Base-by-base conservation (phyloP, 768 basidiomycete genomes). In the Porpolomopsis calyptriformis region DNA sequence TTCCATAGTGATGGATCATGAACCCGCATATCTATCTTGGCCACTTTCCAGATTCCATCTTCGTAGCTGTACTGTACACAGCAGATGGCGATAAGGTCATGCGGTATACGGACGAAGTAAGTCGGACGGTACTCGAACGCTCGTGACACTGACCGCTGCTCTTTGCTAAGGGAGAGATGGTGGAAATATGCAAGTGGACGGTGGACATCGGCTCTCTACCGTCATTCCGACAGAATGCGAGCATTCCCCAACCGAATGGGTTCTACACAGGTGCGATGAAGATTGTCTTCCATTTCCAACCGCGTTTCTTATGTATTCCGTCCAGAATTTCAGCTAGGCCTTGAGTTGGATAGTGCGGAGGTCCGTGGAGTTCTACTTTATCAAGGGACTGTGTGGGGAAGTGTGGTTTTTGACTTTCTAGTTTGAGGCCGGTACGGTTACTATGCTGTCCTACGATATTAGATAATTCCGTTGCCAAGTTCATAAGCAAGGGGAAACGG, bases 341-440 rank as follows among this genome's bases (percentile, higher is more conserved):
- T 90, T 49, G 87, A 87, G 63, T 64, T 90, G 55, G 86, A 90
- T 59, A 86, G 85, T 52, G 85, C 82, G 46, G 87, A 90, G 66
- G 85, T 90, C 55, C 80, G 88, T 47, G 87, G 86, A 18, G 78
- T 86, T 48, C 59, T 89, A 49, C 61, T 88, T 38, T 81, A 80
- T 56, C 77, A 84, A 44, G 78, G 77, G 10, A 74, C 80, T 51
- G 87, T 89, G 61, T 88, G 85, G 82, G 85, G 85, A 55, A 77
- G 82, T 58, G 82, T 68, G 38, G 81, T 74, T 45, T 73, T 73
- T 54, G 72, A 74, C 59, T 73, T 69, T 57, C 56, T 71, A 48
- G 60, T 59, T 52, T 72, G 58, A 58, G 25, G 16, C n/a, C n/a
- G n/a, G n/a, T n/a, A n/a, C n/a, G n/a, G n/a, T n/a, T n/a, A n/a